These are phyloP conservation scores for Akanthomyces muscarius DNA, from an alignment of 2,329 filamentous ascomycete species.

Conservation along the genomic window DNA sequence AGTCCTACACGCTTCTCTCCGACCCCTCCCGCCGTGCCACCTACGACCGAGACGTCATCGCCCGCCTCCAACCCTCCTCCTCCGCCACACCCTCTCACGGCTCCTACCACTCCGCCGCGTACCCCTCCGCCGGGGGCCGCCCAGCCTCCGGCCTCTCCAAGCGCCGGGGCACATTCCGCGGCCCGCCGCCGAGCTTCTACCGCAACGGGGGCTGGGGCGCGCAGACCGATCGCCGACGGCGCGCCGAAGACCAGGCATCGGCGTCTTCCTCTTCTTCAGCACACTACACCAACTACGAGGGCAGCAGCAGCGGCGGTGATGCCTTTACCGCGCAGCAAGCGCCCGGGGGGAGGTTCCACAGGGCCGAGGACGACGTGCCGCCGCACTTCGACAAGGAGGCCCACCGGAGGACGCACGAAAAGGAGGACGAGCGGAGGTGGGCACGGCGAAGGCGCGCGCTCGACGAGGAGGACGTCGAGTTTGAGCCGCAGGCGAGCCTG, in stretches of 20 bases:
- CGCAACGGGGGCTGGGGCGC: constrained; percentile 73
- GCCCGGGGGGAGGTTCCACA: constrained; percentile 49
- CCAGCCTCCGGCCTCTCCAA: constrained; percentile 77
- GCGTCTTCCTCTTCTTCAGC: not conserved
- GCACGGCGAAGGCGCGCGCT: constrained; percentile 33
- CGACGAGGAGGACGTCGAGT: constrained; percentile 34
- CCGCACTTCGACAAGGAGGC: constrained; percentile 75
- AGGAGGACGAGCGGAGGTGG: constrained; percentile 49
- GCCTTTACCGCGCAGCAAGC: constrained; percentile 35
- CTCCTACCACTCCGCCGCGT: constrained; percentile 49
- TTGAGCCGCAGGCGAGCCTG: constrained; percentile 39
- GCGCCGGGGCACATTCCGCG: constrained; percentile 70
- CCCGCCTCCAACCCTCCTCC: constrained; percentile 34
- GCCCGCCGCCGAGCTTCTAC: constrained; percentile 88
- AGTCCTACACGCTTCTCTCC: constrained; percentile 76
- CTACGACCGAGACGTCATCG: constrained; percentile 73
- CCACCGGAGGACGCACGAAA: constrained; percentile 70
- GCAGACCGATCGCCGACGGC: constrained; percentile 55
- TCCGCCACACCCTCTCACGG: constrained; percentile 28
- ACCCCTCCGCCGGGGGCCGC: constrained; percentile 64
- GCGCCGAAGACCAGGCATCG: constrained; percentile 43
- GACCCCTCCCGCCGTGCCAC: constrained; percentile 67
- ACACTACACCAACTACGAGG: constrained; percentile 18
- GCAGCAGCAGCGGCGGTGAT: constrained; percentile 24
- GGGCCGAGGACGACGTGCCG: constrained; percentile 52